A percentile compares a stretch with the other conserved stretches of the same genome.
phyloP scores from a whole-genome alignment of 306 rosid genomes.

The Sicyos baderoa region DNA sequence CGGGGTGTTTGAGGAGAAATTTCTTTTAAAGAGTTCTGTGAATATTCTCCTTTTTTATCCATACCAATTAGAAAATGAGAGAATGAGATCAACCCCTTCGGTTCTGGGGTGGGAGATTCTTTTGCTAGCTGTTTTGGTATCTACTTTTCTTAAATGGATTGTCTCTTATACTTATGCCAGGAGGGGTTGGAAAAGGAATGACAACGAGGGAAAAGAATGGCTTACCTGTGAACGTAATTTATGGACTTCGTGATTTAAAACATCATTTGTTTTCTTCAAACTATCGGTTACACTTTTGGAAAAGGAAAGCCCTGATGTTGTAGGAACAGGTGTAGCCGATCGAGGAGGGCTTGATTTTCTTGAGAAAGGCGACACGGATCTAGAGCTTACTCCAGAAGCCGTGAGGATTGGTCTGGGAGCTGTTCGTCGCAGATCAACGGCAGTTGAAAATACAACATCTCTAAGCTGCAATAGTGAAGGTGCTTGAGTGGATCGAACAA shows the following conservation, averaged over 20 bases:
- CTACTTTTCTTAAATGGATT: not conserved
- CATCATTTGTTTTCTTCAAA: constrained; percentile 85
- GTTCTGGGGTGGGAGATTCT: not conserved
- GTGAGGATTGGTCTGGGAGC: constrained; percentile 67
- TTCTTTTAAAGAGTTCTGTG: not conserved
- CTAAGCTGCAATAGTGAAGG: constrained; percentile 78
- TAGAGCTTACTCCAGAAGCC: constrained; percentile 70
- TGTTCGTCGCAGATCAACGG: constrained; percentile 64
- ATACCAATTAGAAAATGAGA: not conserved
- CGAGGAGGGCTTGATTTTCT: constrained; percentile 93
- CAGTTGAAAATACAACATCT: constrained; percentile 70
- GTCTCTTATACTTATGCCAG: not conserved
- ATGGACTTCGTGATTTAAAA: constrained; percentile 68
- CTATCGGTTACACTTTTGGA: constrained; percentile 66
- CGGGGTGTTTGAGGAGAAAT: not conserved
- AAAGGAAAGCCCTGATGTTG: constrained; percentile 87
- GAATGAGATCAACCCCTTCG: too few relatives aligned
- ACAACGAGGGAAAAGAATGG: constrained; percentile 14
- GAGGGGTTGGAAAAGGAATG: not conserved
- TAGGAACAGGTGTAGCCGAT: constrained; percentile 90
- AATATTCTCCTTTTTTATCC: not conserved
- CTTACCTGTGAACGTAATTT: constrained; percentile 73
- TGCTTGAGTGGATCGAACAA: constrained; percentile 62
- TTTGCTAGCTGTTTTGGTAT: not conserved
- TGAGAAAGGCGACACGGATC: constrained; percentile 87